Conservation (phyloP, 2,329 filamentous ascomycete genomes). For the Ophiostoma ulmi region DNA sequence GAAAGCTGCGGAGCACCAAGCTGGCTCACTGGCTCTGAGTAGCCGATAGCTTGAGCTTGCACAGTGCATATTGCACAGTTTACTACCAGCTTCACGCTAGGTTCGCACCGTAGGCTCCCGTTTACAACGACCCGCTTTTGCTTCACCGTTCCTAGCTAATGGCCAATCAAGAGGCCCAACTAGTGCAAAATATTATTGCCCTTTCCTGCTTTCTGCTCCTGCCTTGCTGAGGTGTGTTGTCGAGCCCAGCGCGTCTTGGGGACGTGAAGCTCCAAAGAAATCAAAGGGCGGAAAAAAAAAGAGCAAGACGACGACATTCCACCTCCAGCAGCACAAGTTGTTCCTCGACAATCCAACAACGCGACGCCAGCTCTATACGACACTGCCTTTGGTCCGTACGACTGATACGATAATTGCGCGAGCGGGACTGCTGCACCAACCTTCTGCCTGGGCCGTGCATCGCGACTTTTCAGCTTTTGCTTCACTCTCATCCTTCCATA, state of each 20-base stretch:
- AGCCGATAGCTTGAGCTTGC: neutral
- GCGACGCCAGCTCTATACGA: neutral
- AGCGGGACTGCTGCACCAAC: neutral
- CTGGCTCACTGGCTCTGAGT: neutral
- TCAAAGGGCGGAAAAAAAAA: neutral
- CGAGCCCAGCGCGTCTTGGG: conserved; percentile 22
- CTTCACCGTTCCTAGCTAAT: conserved; percentile 8
- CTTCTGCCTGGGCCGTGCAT: neutral
- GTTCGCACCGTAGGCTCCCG: neutral
- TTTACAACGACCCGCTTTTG: conserved; percentile 12
- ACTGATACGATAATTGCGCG: neutral
- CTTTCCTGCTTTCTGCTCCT: conserved; percentile 7
- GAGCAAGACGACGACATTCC: conserved; percentile 1
- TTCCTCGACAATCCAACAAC: neutral
- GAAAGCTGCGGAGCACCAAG: neutral
- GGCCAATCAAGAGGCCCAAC: conserved; percentile 20
- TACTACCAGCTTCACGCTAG: neutral
- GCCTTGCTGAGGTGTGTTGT: conserved; percentile 10
- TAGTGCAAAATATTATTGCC: conserved; percentile 22
- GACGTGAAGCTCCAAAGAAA: conserved; percentile 18
- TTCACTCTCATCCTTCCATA: neutral
- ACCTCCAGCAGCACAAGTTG: neutral
- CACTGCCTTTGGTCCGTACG: neutral
- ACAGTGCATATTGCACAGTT: neutral
- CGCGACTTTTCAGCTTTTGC: conserved; percentile 9